Conservation (phyloP, 768 basidiomycete genomes). For the Hygrocybe punicea region DNA sequence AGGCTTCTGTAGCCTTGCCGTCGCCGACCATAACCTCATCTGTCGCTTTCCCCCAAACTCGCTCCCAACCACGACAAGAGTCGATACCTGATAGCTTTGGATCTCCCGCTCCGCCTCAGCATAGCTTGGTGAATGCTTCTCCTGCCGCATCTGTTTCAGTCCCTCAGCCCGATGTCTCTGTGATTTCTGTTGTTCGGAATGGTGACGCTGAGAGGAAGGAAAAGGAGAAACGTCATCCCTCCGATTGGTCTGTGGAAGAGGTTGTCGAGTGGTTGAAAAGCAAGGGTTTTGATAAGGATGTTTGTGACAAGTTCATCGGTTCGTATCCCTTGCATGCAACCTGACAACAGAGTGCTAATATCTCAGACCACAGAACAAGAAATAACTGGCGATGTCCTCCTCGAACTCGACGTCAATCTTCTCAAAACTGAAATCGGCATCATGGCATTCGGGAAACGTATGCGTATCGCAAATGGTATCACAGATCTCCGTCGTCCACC, state of each 20-base stretch:
- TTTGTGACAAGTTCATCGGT: constrained; percentile 87
- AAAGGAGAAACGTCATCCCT: constrained; percentile 46
- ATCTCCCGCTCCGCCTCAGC: constrained; percentile 15
- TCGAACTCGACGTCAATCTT: constrained; percentile 87
- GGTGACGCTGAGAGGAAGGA: constrained; percentile 18
- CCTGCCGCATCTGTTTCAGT: constrained; percentile 1
- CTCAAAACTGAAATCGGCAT: constrained; percentile 95
- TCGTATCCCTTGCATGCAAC: constrained; percentile 23
- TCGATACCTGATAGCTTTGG: no score
- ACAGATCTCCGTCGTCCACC: constrained; percentile 76
- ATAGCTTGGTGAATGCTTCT: constrained; percentile 25
- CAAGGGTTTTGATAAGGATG: constrained; percentile 81
- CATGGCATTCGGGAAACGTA: constrained; percentile 88
- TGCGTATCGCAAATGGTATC: constrained; percentile 91
- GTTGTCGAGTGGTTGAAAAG: constrained; percentile 84
- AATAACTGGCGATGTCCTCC: constrained; percentile 94
- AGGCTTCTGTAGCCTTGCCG: background rate
- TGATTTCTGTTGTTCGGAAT: constrained; percentile 15
- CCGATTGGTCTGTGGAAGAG: constrained; percentile 83
- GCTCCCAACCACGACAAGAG: no score
- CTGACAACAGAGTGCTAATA: constrained; percentile 6
- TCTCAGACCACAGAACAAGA: constrained; percentile 78
- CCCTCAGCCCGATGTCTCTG: constrained; percentile 12
- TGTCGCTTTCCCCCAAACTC: constrained; percentile 4
- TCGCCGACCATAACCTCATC: constrained; percentile 20